phyloP scores from a whole-genome alignment of 305 asterid genomes.

The Ilex paraguariensis region DNA sequence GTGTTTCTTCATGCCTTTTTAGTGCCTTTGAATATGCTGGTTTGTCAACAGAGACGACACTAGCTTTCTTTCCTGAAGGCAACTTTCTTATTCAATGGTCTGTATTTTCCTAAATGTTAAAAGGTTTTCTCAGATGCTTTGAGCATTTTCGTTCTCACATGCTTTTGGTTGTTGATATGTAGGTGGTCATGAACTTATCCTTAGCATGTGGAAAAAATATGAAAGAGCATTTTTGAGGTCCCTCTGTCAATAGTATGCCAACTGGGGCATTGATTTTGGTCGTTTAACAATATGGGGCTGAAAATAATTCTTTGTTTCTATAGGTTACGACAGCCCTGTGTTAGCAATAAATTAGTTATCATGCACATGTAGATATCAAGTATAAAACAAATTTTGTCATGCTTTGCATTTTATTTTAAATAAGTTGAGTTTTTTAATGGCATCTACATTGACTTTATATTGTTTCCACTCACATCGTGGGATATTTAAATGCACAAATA shows the following conservation, averaged over 20 bases:
- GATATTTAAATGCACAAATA: no score
- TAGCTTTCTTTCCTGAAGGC: not conserved
- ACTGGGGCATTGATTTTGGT: slow-evolving; percentile 96
- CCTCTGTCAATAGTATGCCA: slow-evolving; percentile 77
- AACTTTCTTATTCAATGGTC: not conserved
- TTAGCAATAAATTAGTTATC: no score
- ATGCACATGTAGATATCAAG: no score
- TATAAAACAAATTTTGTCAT: no score
- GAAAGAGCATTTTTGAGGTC: slow-evolving; percentile 88
- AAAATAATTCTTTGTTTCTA: not conserved
- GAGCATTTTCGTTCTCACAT: no score
- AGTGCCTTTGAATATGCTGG: not conserved
- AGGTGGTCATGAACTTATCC: no score
- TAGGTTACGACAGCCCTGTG: no score
- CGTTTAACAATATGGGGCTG: slow-evolving; percentile 9
- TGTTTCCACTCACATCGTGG: no score
- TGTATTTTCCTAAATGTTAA: no score
- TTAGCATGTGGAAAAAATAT: not conserved
- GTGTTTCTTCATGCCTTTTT: not conserved
- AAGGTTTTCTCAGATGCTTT: no score
- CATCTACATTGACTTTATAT: no score
- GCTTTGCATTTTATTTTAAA: not conserved
- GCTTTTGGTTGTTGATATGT: no score
- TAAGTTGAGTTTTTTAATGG: not conserved
- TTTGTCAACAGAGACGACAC: not conserved